These are phyloP conservation scores for Pterulicium gracile DNA, from an alignment of 1,284 basidiomycete species.

Conservation along the genomic window DNA sequence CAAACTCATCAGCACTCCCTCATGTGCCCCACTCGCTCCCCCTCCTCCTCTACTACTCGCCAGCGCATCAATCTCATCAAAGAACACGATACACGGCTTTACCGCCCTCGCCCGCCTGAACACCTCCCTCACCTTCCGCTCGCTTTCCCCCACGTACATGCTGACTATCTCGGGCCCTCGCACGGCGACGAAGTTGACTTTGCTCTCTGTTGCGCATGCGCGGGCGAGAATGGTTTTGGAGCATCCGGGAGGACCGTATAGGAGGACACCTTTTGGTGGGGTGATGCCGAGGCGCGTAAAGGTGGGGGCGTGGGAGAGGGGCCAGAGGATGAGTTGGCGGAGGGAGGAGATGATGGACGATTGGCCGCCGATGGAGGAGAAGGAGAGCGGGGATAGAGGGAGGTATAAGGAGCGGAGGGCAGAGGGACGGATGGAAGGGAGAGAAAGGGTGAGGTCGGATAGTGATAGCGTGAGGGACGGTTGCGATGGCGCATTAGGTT, in stretches of 20 bases:
- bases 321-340: slow-evolving; percentile 91
- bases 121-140: slow-evolving; percentile 88
- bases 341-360: slow-evolving; percentile 71
- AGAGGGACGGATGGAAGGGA: slow-evolving; percentile 82
- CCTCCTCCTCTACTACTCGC: slow-evolving; percentile 60
- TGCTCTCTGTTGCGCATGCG: slow-evolving; percentile 90
- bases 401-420: slow-evolving; percentile 92
- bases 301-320: slow-evolving; percentile 74
- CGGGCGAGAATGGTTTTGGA: slow-evolving; percentile 94
- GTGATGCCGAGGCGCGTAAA: slow-evolving; percentile 84
- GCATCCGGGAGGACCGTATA: slow-evolving; percentile 97
- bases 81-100: slow-evolving; percentile 92
- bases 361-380: slow-evolving; percentile 88
- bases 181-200: slow-evolving; percentile 95
- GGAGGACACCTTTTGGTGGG: slow-evolving; percentile 82
- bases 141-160: slow-evolving; percentile 97
- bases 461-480: slow-evolving; percentile 37
- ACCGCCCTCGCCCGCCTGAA: slow-evolving; percentile 93
- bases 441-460: slow-evolving; percentile 47
- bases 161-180: slow-evolving; percentile 96
- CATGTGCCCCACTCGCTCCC: slow-evolving; percentile 48
- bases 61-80: slow-evolving; percentile 96
- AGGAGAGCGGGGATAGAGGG: slow-evolving; percentile 76
- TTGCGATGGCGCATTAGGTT: slow-evolving; percentile 14
- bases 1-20: slow-evolving; percentile 87